A percentile compares a stretch with the other conserved stretches of the same genome.
Conservation (phyloP, 257 asterid species). For the Nicotiana attenuata region DNA sequence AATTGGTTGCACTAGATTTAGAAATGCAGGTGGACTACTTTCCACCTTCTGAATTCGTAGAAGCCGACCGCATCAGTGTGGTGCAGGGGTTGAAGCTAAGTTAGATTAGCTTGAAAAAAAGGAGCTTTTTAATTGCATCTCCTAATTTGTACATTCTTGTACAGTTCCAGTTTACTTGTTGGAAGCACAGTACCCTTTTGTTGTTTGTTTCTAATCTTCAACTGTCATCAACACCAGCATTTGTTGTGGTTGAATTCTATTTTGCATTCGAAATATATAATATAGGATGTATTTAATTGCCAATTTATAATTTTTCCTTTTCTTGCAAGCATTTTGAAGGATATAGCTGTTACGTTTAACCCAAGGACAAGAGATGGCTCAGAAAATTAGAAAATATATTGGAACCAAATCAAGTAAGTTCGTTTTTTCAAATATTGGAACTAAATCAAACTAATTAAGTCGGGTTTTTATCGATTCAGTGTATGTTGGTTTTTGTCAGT, state of each 20-base stretch:
- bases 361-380: neutral
- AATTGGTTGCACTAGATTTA: constrained; percentile 8
- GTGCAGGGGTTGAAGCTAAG: constrained; percentile 10
- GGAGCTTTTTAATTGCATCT: constrained; percentile 9
- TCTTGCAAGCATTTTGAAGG: neutral
- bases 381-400: too few species aligned
- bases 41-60: neutral
- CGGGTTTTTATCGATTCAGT: too few species aligned
- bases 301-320: neutral
- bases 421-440: too few species aligned
- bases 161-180: constrained; percentile 20
- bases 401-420: too few species aligned
- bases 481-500: too few species aligned
- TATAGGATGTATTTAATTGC: neutral
- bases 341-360: neutral
- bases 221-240: neutral
- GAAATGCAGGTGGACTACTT: constrained; percentile 12
- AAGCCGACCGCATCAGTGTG: constrained; percentile 4
- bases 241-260: neutral
- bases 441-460: too few species aligned
- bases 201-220: neutral
- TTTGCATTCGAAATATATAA: neutral
- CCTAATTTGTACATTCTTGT: constrained; percentile 25
- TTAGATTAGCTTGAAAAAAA: neutral
- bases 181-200: neutral